Evolutionary conservation across 1,284 basidiomycete species (phyloP), one percentile per base, ranked within the genome.

Genomic region (Golubevia sp.): DNA sequence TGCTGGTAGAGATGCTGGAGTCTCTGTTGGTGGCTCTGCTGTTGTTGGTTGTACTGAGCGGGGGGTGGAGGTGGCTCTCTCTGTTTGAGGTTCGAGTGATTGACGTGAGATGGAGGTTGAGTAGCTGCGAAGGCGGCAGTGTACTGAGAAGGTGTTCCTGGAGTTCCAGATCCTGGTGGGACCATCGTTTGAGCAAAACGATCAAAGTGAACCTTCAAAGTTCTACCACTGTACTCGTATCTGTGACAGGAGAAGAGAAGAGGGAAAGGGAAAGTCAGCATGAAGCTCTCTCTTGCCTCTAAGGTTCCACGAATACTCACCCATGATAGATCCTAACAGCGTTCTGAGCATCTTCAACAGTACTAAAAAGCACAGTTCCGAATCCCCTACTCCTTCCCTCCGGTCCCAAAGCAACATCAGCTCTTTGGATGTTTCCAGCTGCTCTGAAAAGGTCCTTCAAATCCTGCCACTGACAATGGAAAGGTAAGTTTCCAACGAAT

Each of bases 341-440:
- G 49, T 82, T 83, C 62, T 79, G 74, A 2, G 94, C 95, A 79
- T 98, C 95, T 80, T 96, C 94, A 34, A 92, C 91, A 34, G 90
- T 91, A 1, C 93, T 92, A 67, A 97, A 90, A 21, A 97, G 87
- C 5, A 97, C 94, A 2, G 93, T 97, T 21, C 95, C 95, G 78
- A 94, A 94, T 0, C 95, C 95, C 62, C 93, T 88, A 62, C 91
- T 93, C 73, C 94, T 88, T 77, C 96, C 96, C 81, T 97, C 94
- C 1, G 92, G 92, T 1, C 93, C 93, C 1, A 97, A 88, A 13
- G 92, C 92, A 57, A 97, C 93, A 79, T 97, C 96, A 5, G 96
- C 95, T 38, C 96, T 90, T 21, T 97, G 88, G 60, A 99, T 94
- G 0, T 94, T 96, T 55, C 80, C 80, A 0, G 80, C 78, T 1